Percentiles rank a stretch among this genome's conserved stretches.
Conservation (phyloP, 1,284 basidiomycete genomes). For the Lentinus polychrous region DNA sequence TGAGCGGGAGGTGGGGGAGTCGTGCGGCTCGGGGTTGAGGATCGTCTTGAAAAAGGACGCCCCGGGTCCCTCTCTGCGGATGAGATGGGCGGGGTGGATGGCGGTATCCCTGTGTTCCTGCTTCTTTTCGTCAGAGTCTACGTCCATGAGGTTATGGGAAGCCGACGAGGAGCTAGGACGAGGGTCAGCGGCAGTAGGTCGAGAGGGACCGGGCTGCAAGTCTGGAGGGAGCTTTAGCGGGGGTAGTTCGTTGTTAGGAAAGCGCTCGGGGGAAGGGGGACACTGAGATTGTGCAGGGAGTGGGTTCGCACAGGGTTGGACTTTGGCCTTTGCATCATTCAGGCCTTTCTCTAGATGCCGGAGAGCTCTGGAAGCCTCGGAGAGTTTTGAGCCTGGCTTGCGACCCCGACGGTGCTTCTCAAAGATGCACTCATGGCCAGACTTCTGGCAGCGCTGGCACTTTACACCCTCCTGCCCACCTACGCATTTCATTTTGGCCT, state of each 20-base stretch:
- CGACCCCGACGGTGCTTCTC: conserved; percentile 81
- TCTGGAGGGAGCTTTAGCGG: conserved; percentile 37
- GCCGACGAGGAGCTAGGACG: conserved; percentile 1
- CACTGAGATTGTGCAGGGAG: conserved; percentile 23
- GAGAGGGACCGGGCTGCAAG: conserved; percentile 26
- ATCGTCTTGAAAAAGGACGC: conserved; percentile 66
- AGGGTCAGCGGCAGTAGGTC: conserved; percentile 21
- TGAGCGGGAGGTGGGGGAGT: not conserved
- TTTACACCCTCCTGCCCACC: conserved; percentile 70
- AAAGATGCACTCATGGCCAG: conserved; percentile 73
- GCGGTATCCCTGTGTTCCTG: conserved; percentile 47
- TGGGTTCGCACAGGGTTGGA: conserved; percentile 31
- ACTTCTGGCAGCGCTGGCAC: conserved; percentile 75
- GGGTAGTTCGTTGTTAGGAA: conserved; percentile 40
- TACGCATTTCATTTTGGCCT: conserved; percentile 87
- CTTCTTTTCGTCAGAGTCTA: conserved; percentile 43
- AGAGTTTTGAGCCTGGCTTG: conserved; percentile 83
- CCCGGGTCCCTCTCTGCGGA: conserved; percentile 51
- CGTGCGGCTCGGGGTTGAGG: conserved; percentile 58
- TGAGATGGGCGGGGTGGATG: conserved; percentile 67
- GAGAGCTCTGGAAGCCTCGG: conserved; percentile 82
- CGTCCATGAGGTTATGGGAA: conserved; percentile 15
- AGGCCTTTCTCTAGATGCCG: conserved; percentile 77
- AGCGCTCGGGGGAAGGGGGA: conserved; percentile 27
- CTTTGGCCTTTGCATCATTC: conserved; percentile 68